Evolutionary conservation across 495 filamentous ascomycete genomes (phyloP).

Genomic region (Chlorociboria aeruginascens): DNA sequence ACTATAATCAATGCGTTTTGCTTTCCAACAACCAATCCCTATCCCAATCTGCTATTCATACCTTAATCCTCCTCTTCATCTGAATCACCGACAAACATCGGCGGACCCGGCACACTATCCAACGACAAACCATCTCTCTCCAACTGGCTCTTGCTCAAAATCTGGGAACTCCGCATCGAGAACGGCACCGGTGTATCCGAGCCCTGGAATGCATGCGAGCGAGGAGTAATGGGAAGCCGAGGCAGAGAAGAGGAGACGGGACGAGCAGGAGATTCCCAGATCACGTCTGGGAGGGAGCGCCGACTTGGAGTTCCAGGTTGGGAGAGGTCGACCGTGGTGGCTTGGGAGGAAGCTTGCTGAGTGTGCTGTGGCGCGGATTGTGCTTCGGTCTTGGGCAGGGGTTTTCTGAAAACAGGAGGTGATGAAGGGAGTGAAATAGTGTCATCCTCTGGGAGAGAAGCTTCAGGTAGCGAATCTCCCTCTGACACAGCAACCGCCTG

Average conservation of each 20-base stretch:
- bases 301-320: constrained; percentile 17
- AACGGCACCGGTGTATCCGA: constrained; percentile 5
- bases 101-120: constrained; percentile 32
- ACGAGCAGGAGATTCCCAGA: constrained; percentile 16
- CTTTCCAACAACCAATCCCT: not conserved
- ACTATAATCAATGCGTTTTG: not conserved
- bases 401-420: not conserved
- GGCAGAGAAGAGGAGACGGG: constrained; percentile 7
- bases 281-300: constrained; percentile 3
- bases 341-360: constrained; percentile 8
- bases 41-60: not conserved
- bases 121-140: constrained; percentile 41
- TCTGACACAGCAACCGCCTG: constrained; percentile 2
- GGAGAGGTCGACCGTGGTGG: constrained; percentile 15
- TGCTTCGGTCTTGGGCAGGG: not conserved
- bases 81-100: constrained; percentile 30
- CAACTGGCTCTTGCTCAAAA: constrained; percentile 34
- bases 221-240: not conserved
- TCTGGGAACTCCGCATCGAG: constrained; percentile 29
- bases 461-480: not conserved
- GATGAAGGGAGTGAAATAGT: not conserved
- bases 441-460: not conserved
- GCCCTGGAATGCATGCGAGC: not conserved
- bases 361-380: not conserved
- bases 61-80: constrained; percentile 29